Base-by-base conservation (phyloP, 2,329 filamentous ascomycete species). In the Colletotrichum simmondsii region DNA sequence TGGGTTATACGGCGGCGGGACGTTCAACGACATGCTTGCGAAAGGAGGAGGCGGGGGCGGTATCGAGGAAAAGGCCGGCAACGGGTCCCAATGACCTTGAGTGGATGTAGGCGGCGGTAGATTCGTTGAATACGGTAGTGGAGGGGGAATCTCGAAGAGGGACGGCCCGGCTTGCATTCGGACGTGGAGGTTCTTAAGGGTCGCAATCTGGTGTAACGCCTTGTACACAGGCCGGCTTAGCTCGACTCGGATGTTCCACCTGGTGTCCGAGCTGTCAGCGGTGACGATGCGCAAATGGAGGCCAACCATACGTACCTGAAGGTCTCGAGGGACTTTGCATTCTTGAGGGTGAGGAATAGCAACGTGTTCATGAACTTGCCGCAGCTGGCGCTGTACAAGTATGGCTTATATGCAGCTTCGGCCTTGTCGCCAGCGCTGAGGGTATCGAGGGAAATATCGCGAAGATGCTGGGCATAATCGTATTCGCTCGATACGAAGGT, bases 361-460 rank as follows among this genome's bases (percentile, higher is more conserved):
- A 92, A 79, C 0, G 89, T 91, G 75, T 90, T 92, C 79, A 92
- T 85, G 69, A 92, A 91, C 81, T 91, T 92, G 64, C 90, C 90
- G 76, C 88, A 90, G 78, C 87, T 90, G 37, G 85, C 80, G 68
- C 82, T 87, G 76, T 88, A 88, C 8, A 87, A 82, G 74, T 91
- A 91, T 1, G 86, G 81, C 67, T 87, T 86, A 76, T 90, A 90
- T 26, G 87, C 84, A 22, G 81, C 78, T 75, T 91, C 88, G n/a
- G 85, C 88, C 78, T 88, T 88, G 65, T 82, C 79, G 10, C 88
- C 89, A 11, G 84, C 82, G 73, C 84, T 87, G 30, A 88, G 80
- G 1, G 89, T 89, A 74, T 91, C 89, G 72, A 92, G 83, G 37
- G 83, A 85, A 49, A 92, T 81, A 68, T 89, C 86, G 73, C 85